phyloP scores from a whole-genome alignment of 1,284 basidiomycete species.

The Austropuccinia psidii region DNA sequence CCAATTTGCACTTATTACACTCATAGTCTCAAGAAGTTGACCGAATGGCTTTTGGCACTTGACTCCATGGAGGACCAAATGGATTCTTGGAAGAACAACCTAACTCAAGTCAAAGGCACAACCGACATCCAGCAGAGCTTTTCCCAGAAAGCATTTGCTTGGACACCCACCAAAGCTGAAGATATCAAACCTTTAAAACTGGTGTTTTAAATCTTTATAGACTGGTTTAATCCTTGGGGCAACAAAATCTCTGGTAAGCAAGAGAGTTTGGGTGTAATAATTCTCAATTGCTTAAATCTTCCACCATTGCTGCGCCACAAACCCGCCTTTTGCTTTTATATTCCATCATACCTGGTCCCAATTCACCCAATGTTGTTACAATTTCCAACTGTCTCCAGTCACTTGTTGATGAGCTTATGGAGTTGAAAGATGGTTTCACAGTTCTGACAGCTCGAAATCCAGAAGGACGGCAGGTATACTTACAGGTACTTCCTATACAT shows the following conservation, averaged over 20 bases:
- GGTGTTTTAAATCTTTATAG: slow-evolving; percentile 4
- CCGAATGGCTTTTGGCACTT: no score
- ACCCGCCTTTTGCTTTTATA: neutral
- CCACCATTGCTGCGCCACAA: neutral
- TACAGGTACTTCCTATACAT: neutral
- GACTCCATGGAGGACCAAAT: no score
- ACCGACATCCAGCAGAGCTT: no score
- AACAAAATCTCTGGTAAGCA: slow-evolving; percentile 16
- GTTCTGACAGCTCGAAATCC: neutral
- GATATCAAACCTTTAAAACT: neutral
- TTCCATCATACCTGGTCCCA: slow-evolving; percentile 1
- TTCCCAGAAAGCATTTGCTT: no score
- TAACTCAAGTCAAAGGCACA: no score
- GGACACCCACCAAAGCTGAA: no score
- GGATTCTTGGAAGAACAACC: no score
- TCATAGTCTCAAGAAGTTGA: no score
- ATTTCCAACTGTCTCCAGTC: neutral
- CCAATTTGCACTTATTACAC: no score
- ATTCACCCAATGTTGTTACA: neutral
- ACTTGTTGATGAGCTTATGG: neutral
- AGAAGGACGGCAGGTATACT: neutral
- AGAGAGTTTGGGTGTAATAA: neutral
- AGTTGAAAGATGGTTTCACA: neutral
- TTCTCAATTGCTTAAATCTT: slow-evolving; percentile 14
- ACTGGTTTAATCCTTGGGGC: slow-evolving; percentile 28